phyloP scores from a whole-genome alignment of 768 basidiomycete genomes.

The Lactarius akahatsu region DNA sequence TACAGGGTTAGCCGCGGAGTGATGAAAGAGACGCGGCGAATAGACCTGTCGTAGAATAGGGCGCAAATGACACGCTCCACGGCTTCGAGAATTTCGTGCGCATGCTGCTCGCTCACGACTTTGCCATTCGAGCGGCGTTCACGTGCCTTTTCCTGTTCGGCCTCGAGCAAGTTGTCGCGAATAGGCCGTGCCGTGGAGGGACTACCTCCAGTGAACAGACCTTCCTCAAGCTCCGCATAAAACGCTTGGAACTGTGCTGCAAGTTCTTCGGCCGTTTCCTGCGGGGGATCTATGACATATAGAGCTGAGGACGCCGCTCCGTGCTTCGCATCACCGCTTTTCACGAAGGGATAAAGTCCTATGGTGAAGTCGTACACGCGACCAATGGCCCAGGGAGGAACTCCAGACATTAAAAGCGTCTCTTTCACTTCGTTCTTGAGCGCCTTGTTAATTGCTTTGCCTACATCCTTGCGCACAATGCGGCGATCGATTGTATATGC shows the following conservation, averaged over 20 bases:
- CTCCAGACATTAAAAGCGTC: conserved; percentile 41
- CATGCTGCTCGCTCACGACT: conserved; percentile 37
- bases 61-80: conserved; percentile 72
- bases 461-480: conserved; percentile 54
- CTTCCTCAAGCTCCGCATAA: conserved; percentile 63
- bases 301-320: conserved; percentile 14
- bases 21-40: conserved; percentile 14
- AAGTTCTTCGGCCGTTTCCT: conserved; percentile 52
- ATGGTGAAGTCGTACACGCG: conserved; percentile 55
- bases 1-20: conserved; percentile 15
- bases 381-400: conserved; percentile 59
- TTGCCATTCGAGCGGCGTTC: conserved; percentile 29
- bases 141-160: conserved; percentile 25
- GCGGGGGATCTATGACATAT: conserved; percentile 46
- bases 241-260: conserved; percentile 67
- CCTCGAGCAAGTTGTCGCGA: conserved; percentile 28
- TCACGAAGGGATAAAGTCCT: conserved; percentile 59
- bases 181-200: conserved; percentile 34
- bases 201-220: conserved; percentile 48
- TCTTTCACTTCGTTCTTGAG: conserved; percentile 57
- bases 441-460: conserved; percentile 51
- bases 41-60: conserved; percentile 82
- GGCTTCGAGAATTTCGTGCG: conserved; percentile 63
- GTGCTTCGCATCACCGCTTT: conserved; percentile 25
- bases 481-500: conserved; percentile 57